phyloP scores from a whole-genome alignment of 805 yeast species.

The Barnettozyma botsteinii region DNA sequence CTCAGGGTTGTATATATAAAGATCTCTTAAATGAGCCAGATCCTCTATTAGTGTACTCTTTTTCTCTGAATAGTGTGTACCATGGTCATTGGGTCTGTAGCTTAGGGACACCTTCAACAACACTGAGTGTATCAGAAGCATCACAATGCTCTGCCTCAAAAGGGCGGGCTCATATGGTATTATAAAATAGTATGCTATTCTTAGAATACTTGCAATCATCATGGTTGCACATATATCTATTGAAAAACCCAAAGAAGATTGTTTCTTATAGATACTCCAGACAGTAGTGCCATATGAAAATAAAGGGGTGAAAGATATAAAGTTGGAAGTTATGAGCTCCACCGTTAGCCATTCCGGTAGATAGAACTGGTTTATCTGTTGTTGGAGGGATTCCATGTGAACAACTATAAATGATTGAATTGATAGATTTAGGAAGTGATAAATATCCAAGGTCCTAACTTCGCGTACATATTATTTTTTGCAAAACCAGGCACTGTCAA shows the following conservation, averaged over 20 bases:
- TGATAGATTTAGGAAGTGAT: too few relatives aligned
- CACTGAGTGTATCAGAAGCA: slow-evolving; percentile 73
- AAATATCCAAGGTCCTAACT: too few relatives aligned
- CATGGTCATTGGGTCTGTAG: slow-evolving; percentile 44
- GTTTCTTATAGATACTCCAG: slow-evolving; percentile 53
- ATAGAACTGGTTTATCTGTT: slow-evolving; percentile 38
- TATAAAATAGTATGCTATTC: slow-evolving; percentile 72
- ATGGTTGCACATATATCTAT: slow-evolving; percentile 91
- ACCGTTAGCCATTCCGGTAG: slow-evolving; percentile 46
- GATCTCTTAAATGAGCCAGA: slow-evolving; percentile 1
- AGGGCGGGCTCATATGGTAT: slow-evolving; percentile 79
- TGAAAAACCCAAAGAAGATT: slow-evolving; percentile 75
- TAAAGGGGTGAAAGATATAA: slow-evolving; percentile 77
- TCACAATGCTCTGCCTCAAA: slow-evolving; percentile 72
- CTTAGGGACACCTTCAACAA: slow-evolving; percentile 57
- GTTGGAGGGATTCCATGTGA: slow-evolving; percentile 17
- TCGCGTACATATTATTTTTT: too few relatives aligned
- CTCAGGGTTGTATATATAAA: slow-evolving; percentile 7
- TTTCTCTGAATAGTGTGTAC: slow-evolving; percentile 30
- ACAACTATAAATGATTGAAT: too few relatives aligned
- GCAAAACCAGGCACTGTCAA: too few relatives aligned
- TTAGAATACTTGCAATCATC: slow-evolving; percentile 67
- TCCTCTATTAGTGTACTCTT: slow-evolving; percentile 13
- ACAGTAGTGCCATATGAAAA: slow-evolving; percentile 85
- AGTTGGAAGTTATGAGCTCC: slow-evolving; percentile 53